These are phyloP conservation scores for Taphrina confusa DNA, from an alignment of 1,139 yeast species.

Conservation along the genomic window DNA sequence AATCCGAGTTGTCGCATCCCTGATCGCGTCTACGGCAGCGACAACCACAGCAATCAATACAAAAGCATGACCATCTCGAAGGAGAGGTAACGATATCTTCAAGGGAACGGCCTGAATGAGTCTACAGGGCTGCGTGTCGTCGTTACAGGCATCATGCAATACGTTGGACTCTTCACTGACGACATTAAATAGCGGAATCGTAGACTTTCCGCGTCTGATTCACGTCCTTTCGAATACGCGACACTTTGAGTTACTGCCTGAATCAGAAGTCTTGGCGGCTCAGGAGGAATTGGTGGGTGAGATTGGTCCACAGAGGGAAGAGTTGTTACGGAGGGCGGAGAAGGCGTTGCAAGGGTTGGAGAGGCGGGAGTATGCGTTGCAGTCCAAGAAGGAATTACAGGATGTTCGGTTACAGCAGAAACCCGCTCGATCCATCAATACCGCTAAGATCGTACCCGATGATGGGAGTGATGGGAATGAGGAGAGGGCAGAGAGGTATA, in stretches of 20 bases:
- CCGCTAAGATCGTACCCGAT: background rate
- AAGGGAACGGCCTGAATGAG: too few species aligned
- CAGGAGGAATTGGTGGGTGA: constrained; percentile 29
- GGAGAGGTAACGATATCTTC: too few species aligned
- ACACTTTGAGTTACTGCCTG: constrained; percentile 36
- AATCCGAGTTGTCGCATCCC: too few species aligned
- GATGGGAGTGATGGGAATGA: background rate
- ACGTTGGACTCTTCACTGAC: constrained; percentile 16
- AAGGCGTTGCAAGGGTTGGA: constrained; percentile 20
- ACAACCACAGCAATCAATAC: too few species aligned
- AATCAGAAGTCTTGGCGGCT: constrained; percentile 31
- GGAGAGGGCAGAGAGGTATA: constrained; percentile 23
- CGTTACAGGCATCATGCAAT: constrained; percentile 13
- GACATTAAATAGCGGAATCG: constrained; percentile 34
- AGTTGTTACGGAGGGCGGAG: constrained; percentile 33
- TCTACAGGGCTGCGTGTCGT: constrained; percentile 27
- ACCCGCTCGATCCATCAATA: constrained; percentile 8
- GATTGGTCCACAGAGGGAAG: constrained; percentile 33
- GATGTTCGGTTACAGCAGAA: constrained; percentile 34
- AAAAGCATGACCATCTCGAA: too few species aligned
- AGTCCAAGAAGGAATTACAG: constrained; percentile 30
- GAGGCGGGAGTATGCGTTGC: constrained; percentile 27
- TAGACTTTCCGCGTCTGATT: constrained; percentile 36
- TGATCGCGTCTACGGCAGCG: too few species aligned
- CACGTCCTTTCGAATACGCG: constrained; percentile 20